phyloP scores from a whole-genome alignment of 257 asterid genomes.

The Capsicum pubescens region DNA sequence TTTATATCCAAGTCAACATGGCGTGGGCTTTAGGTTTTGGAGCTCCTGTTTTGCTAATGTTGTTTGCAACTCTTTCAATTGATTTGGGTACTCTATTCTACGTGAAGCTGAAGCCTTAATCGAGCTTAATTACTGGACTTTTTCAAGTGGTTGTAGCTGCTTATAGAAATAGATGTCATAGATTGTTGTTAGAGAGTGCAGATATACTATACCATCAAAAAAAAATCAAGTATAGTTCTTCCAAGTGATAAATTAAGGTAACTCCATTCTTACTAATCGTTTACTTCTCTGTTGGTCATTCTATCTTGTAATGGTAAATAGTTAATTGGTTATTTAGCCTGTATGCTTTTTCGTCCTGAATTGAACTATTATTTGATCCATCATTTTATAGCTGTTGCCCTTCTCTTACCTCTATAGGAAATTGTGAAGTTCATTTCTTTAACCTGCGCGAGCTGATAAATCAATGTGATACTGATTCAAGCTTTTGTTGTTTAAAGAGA shows the following conservation, averaged over 20 bases:
- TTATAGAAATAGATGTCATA: not conserved
- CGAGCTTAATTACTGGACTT: too few relatives aligned
- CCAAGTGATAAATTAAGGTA: conserved; percentile 70
- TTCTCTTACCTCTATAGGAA: too few relatives aligned
- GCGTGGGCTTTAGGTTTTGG: conserved; percentile 57
- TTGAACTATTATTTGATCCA: not conserved
- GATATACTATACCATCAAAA: conserved; percentile 43
- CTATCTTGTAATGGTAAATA: not conserved
- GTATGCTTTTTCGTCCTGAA: not conserved
- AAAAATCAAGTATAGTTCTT: conserved; percentile 34
- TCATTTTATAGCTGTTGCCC: too few relatives aligned
- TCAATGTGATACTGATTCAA: too few relatives aligned
- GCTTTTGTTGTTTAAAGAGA: too few relatives aligned
- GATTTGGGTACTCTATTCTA: too few relatives aligned
- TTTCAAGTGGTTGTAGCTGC: too few relatives aligned
- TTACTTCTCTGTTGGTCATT: not conserved
- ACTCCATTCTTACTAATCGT: not conserved
- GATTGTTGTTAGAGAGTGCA: conserved; percentile 27
- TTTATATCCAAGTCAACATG: conserved; percentile 69
- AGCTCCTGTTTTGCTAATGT: too few relatives aligned
- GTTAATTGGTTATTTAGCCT: not conserved
- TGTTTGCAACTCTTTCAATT: too few relatives aligned
- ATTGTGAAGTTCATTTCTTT: too few relatives aligned
- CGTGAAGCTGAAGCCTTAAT: too few relatives aligned
- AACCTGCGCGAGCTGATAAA: too few relatives aligned